Base-by-base conservation (phyloP, 2,329 filamentous ascomycete species). In the Alternaria postmessia region DNA sequence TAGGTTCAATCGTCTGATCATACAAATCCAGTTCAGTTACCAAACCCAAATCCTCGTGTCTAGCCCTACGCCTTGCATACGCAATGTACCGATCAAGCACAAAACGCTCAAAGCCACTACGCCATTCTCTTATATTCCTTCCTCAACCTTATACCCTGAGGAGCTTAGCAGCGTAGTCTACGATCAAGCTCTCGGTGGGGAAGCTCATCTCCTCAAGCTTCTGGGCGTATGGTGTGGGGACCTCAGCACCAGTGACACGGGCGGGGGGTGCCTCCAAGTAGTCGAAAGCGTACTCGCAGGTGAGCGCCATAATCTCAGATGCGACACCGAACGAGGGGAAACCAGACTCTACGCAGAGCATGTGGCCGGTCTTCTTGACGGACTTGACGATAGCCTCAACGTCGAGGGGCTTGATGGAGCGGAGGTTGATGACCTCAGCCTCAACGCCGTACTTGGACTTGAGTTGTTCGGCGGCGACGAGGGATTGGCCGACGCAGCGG, bases 221-320 rank as follows among this genome's bases (percentile, higher is more conserved):
- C 81, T 90, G 86, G 60, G 95, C 94, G 79, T 99, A 98, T 38
- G 95, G 95, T 7, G 95, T 99, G 51, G 95, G 95, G 12, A 99
- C 95, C 80, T 99, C 95, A 67, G 95, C 94, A 79, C 95, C 95
- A 61, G 95, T 98, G 75, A 99, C 89, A 81, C 95, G 90, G 81
- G 94, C 91, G 63, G 93, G 95, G 48, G 95, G 95, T 57, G 93
- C 93, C 76, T 97, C 90, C 68, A 99, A 90, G 85, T 96, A 98
- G 84, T 99, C 95, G 78, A 98, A 99, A 66, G 88, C 94, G 81
- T 98, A 99, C 84, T 99, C 95, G 91, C 96, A 96, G 65, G 93
- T 90, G 62, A 97, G 85, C 61, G 95, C 95, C 66, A 99, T 88
- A 74, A 99, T 93, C 84, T 99, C 95, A 59, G 94, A 88, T 61